A percentile compares a stretch with the other conserved stretches of the same genome.
These are phyloP conservation scores for Eutrema japonicum DNA, from an alignment of 345 rosid species.

Conservation along the genomic window DNA sequence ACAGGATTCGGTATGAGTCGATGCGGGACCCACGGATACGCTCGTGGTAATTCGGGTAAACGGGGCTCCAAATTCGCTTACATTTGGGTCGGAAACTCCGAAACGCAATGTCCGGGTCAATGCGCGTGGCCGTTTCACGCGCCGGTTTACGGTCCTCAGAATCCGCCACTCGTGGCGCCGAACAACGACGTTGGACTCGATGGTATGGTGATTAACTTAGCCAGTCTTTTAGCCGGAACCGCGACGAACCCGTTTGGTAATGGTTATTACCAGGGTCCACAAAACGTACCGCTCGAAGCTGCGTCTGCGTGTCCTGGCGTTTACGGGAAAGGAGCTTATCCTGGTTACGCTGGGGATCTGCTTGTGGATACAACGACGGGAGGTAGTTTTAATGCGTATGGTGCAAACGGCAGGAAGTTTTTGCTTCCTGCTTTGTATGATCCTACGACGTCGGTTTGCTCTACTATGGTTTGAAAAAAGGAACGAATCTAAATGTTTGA, in stretches of 20 bases:
- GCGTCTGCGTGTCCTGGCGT: slow-evolving; percentile 84
- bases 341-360: slow-evolving; percentile 75
- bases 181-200: slow-evolving; percentile 84
- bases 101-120: slow-evolving; percentile 81
- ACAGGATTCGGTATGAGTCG: slow-evolving; percentile 59
- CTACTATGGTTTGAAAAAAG: slow-evolving; percentile 52
- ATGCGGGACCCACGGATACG: slow-evolving; percentile 70
- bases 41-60: slow-evolving; percentile 29
- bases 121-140: slow-evolving; percentile 98
- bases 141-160: slow-evolving; percentile 84
- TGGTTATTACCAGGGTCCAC: slow-evolving; percentile 79
- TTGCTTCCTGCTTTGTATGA: slow-evolving; percentile 82
- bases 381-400: slow-evolving; percentile 77
- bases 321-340: slow-evolving; percentile 79
- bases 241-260: slow-evolving; percentile 85
- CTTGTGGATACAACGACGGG: slow-evolving; percentile 64
- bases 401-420: slow-evolving; percentile 70
- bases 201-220: slow-evolving; percentile 81
- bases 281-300: slow-evolving; percentile 81
- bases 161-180: slow-evolving; percentile 69
- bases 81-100: slow-evolving; percentile 91
- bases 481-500: background rate
- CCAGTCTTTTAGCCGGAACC: slow-evolving; percentile 78
- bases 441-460: slow-evolving; percentile 61
- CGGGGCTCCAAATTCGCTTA: slow-evolving; percentile 55